Conservation (phyloP, 2,329 filamentous ascomycete genomes). For the Fusarium sp. region DNA sequence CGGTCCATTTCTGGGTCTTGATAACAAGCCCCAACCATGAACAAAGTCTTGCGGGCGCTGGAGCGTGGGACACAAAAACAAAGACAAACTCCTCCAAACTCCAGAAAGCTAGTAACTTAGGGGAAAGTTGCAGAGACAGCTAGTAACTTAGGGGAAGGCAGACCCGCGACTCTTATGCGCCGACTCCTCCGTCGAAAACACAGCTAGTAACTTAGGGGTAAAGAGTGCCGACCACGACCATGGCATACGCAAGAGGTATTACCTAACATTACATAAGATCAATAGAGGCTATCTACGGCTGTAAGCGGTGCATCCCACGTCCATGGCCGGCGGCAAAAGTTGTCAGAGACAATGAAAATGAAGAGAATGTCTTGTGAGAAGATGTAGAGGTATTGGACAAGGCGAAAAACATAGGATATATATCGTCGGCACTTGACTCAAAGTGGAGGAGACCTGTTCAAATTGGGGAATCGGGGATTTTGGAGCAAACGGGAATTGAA, state of each 20-base stretch:
- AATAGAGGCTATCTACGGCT: constrained; percentile 39
- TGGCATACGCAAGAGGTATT: constrained; percentile 24
- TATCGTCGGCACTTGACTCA: constrained; percentile 32
- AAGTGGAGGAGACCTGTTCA: constrained; percentile 19
- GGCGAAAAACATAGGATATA: constrained; percentile 44
- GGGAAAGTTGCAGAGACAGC: constrained; percentile 36
- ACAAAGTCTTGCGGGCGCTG: constrained; percentile 26
- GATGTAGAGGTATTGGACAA: constrained; percentile 21
- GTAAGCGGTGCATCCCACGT: constrained; percentile 39
- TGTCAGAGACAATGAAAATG: too few relatives aligned
- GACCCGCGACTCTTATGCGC: constrained; percentile 39
- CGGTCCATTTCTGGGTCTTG: constrained; percentile 4
- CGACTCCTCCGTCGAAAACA: constrained; percentile 32
- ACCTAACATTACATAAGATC: constrained; percentile 45
- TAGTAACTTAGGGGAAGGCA: constrained; percentile 41
- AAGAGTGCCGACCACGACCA: constrained; percentile 33
- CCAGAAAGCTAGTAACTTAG: constrained; percentile 37
- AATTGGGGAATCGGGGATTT: constrained; percentile 33
- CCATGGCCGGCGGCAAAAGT: constrained; percentile 18
- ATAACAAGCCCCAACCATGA: constrained; percentile 6
- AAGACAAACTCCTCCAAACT: background rate
- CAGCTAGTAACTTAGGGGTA: constrained; percentile 43
- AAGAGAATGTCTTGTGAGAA: background rate
- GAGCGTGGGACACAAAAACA: constrained; percentile 6
- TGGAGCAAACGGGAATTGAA: constrained; percentile 17